Evolutionary conservation across 305 asterid genomes (phyloP), one percentile per base, ranked within the genome.

Genomic region (Petunia hybrid): DNA sequence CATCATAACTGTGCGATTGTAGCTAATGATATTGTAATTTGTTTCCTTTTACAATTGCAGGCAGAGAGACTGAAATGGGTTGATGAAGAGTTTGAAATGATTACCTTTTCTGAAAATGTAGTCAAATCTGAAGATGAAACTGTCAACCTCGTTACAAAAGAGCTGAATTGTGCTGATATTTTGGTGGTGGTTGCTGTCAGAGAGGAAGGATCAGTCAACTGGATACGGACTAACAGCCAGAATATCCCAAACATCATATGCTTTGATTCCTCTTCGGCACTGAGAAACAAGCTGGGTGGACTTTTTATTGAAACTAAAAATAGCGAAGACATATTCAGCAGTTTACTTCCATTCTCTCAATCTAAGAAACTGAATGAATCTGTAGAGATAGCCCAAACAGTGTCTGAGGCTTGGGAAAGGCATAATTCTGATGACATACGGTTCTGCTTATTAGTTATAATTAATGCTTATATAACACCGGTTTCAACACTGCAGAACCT

Each of bases 61-160:
- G 99, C 92, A 64, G 83, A 87, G 85, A 91, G 86, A 82, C 85
- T 95, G 90, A 91, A 89, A 86, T 92, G 95, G 97, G 94, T 95
- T 68, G 99, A 93, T 84, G 95, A 93, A 87, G 91, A 84, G 55
- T 91, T 77, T 66, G 94, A 92, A 85, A 95, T 92, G 98, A 75
- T 84, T 80, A 98, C 92, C 48, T 93, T 85, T 78, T 83, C 86
- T 0, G 98, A 95, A 85, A 82, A 76, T 73, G 53, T 81, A 13
- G 68, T 74, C 68, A 85, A 82, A 79, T 84, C 71, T 56, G 80
- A 85, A 56, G 76, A 87, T 73, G 84, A 77, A 48, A 55, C 82
- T 59, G 76, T 35, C 55, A 56, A 80, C 9, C 81, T 81, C 76
- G 82, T 92, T 83, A 79, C 48, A 10, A 77, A 83, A 74, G 83